Conservation (phyloP, 208 protist genomes). For the Ichthyophonus hoferi region DNA sequence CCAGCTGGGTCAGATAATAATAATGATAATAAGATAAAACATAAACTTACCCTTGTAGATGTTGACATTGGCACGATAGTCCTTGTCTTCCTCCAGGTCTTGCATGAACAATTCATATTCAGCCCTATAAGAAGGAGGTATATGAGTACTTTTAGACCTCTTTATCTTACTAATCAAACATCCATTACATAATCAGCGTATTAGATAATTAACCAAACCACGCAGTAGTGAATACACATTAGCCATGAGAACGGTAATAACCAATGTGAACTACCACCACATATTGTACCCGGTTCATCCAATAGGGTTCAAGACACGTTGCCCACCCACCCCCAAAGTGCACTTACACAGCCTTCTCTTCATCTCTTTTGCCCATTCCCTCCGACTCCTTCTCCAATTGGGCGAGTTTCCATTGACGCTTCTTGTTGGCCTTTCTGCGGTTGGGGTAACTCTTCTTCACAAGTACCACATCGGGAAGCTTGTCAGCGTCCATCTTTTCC, state of each 20-base stretch:
- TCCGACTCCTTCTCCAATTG: slow-evolving; percentile 46
- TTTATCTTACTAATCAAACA: too few species aligned
- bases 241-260: too few species aligned
- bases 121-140: slow-evolving; percentile 1
- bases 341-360: slow-evolving; percentile 41
- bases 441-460: slow-evolving; percentile 58
- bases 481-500: slow-evolving; percentile 35
- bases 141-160: too few species aligned
- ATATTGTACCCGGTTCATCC: too few species aligned
- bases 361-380: slow-evolving; percentile 12
- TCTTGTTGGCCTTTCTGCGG: slow-evolving; percentile 24
- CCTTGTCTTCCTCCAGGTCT: slow-evolving; percentile 72
- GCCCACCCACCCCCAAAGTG: too few species aligned
- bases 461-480: slow-evolving; percentile 44
- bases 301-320: slow-evolving; percentile 15
- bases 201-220: too few species aligned
- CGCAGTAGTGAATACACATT: too few species aligned
- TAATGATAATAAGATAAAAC: background rate
- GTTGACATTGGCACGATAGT: slow-evolving; percentile 62
- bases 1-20: background rate
- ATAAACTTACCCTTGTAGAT: slow-evolving; percentile 60
- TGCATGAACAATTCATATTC: slow-evolving; percentile 66
- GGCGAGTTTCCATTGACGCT: slow-evolving; percentile 56
- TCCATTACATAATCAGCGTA: too few species aligned
- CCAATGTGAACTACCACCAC: too few species aligned